These are phyloP conservation scores for Globisporangium carolinianum DNA, from an alignment of 352 stramenopile species.

Conservation along the genomic window DNA sequence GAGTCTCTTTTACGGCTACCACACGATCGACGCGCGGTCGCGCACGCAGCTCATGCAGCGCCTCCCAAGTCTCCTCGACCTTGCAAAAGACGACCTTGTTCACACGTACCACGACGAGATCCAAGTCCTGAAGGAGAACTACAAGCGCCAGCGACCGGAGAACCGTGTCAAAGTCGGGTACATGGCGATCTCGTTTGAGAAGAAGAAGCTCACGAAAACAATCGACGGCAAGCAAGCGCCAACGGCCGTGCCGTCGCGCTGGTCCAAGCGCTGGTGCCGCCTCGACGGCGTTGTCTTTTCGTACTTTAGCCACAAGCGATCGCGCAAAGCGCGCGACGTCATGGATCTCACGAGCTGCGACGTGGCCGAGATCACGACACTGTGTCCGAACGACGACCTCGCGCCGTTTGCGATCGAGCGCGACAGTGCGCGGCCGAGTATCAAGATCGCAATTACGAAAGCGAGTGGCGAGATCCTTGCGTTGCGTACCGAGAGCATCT, in stretches of 20 bases:
- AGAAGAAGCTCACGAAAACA: conserved; percentile 44
- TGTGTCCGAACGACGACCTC: conserved; percentile 38
- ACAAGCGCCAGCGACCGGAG: conserved; percentile 71
- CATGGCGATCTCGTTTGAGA: conserved; percentile 68
- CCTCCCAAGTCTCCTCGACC: conserved; percentile 56
- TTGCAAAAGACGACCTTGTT: conserved; percentile 69
- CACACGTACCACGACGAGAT: conserved; percentile 86
- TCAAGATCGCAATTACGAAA: conserved; percentile 69
- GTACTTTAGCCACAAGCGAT: conserved; percentile 79
- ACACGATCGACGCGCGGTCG: conserved; percentile 46
- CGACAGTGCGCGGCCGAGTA: conserved; percentile 33
- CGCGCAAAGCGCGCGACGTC: conserved; percentile 59
- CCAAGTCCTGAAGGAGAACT: conserved; percentile 73
- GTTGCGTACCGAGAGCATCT: conserved; percentile 69
- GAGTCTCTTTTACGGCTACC: conserved; percentile 70
- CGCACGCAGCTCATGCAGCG: conserved; percentile 63
- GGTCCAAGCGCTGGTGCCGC: conserved; percentile 82
- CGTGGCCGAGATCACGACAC: conserved; percentile 58
- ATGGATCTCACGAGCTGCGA: conserved; percentile 69
- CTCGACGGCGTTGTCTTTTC: conserved; percentile 72
- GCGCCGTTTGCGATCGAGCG: conserved; percentile 52
- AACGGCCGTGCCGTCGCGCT: conserved; percentile 52
- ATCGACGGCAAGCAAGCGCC: conserved; percentile 51
- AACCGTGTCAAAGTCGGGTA: conserved; percentile 80
- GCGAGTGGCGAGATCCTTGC: conserved; percentile 60